A percentile compares a stretch with the other conserved stretches of the same genome.
Evolutionary conservation across 2,329 filamentous ascomycete genomes (phyloP).

Genomic region (Aureobasidium subglaciale): DNA sequence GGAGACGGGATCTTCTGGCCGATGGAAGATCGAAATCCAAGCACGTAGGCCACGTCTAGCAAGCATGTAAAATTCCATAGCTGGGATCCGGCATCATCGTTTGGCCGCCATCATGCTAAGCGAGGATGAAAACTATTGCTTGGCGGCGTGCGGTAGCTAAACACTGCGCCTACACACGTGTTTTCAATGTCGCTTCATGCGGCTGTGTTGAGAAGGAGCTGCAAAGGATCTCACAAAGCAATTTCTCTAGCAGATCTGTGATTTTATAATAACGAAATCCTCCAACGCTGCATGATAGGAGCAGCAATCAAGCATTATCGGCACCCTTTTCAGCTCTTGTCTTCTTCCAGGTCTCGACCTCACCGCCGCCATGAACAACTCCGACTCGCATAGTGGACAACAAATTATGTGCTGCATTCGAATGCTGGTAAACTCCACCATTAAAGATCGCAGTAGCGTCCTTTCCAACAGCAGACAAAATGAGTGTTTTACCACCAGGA

Average conservation of each 20-base stretch:
- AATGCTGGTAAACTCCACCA: slow-evolving; percentile 82
- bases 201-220: neutral
- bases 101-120: too few relatives aligned
- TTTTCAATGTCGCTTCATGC: too few relatives aligned
- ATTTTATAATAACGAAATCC: neutral
- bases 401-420: slow-evolving; percentile 82
- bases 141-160: too few relatives aligned
- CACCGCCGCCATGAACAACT: slow-evolving; percentile 77
- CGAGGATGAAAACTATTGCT: too few relatives aligned
- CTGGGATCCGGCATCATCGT: too few relatives aligned
- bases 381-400: slow-evolving; percentile 82
- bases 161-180: too few relatives aligned
- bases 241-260: too few relatives aligned
- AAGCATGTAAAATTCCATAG: too few relatives aligned
- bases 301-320: slow-evolving; percentile 22
- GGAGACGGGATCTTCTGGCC: neutral
- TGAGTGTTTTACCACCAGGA: slow-evolving; percentile 83
- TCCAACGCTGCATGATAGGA: neutral
- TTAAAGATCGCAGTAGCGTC: slow-evolving; percentile 89
- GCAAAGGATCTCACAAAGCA: neutral
- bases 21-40: neutral
- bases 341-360: slow-evolving; percentile 90
- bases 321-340: slow-evolving; percentile 79
- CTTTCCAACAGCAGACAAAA: slow-evolving; percentile 74
- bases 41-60: neutral